Percentiles rank a stretch among this genome's conserved stretches.
Conservation (phyloP, 345 rosid genomes). For the Sisymbrium irio region DNA sequence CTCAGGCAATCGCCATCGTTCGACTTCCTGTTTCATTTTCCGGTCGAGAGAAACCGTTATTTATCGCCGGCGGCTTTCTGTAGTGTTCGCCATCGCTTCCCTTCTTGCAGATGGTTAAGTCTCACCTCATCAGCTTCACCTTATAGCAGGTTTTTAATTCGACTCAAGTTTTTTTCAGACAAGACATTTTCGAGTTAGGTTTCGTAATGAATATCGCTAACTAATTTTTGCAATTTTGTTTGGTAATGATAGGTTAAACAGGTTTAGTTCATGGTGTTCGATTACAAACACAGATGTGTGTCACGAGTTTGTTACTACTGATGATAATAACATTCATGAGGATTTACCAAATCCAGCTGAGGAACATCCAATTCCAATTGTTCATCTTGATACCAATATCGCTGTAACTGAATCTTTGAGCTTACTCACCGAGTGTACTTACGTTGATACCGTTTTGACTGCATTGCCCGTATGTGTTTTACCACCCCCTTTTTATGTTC, state of each 20-base stretch:
- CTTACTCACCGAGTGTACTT: conserved; percentile 59
- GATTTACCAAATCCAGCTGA: conserved; percentile 40
- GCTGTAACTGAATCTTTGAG: conserved; percentile 59
- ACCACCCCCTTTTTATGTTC: conserved; percentile 2
- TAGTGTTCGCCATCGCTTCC: conserved; percentile 56
- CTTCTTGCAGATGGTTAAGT: conserved; percentile 65
- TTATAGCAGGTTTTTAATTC: conserved; percentile 37
- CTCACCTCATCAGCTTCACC: conserved; percentile 24
- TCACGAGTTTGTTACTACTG: conserved; percentile 43
- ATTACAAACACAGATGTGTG: conserved; percentile 57
- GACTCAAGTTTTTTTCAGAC: background rate
- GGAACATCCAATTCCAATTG: conserved; percentile 51
- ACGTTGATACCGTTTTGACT: conserved; percentile 66
- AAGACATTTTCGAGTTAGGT: background rate
- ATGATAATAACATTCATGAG: conserved; percentile 44
- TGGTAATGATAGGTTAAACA: conserved; percentile 44
- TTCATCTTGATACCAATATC: conserved; percentile 63
- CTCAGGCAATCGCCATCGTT: conserved; percentile 41
- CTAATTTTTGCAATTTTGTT: background rate
- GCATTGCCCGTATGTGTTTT: conserved; percentile 63
- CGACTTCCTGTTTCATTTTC: conserved; percentile 29
- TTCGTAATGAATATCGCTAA: background rate
- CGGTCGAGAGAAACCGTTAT: conserved; percentile 35
- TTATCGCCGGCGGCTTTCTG: conserved; percentile 40
- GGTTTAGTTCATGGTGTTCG: conserved; percentile 56